These are phyloP conservation scores for Monilinia laxa DNA, from an alignment of 2,329 filamentous ascomycete genomes.

Conservation along the genomic window DNA sequence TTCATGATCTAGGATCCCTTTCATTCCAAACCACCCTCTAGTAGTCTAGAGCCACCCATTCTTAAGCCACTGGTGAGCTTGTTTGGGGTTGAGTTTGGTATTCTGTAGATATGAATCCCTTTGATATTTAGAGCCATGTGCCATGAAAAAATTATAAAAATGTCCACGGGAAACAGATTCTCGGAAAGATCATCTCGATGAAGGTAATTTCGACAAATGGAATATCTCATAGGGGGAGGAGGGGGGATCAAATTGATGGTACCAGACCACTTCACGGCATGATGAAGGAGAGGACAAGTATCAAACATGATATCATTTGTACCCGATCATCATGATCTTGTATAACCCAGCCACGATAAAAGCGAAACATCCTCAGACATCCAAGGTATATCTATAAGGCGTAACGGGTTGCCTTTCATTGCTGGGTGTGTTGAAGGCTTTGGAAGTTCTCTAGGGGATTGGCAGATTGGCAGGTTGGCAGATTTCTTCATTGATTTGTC, in stretches of 20 bases:
- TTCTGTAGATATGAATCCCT: background rate
- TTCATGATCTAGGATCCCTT: too few relatives aligned
- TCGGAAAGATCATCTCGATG: background rate
- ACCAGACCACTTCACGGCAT: background rate
- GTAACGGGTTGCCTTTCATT: background rate
- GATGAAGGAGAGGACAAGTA: slow-evolving; percentile 1
- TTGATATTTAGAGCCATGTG: background rate
- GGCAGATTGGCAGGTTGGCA: background rate
- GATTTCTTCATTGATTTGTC: background rate
- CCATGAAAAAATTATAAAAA: background rate
- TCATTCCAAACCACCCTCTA: too few relatives aligned
- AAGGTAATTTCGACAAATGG: background rate
- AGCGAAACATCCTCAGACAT: slow-evolving; percentile 2
- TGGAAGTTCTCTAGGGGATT: background rate
- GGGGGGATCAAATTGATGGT: background rate
- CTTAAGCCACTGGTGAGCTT: background rate
- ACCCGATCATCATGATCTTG: slow-evolving; percentile 10
- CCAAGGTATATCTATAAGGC: background rate
- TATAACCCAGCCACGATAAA: slow-evolving; percentile 2
- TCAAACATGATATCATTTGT: slow-evolving; percentile 5
- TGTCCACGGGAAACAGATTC: background rate
- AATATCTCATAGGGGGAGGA: background rate
- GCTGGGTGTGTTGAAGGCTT: background rate
- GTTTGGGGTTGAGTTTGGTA: background rate
- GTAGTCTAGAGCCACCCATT: too few relatives aligned